Conservation (phyloP, 805 yeast species). For the Nakazawaea ishiwadae region DNA sequence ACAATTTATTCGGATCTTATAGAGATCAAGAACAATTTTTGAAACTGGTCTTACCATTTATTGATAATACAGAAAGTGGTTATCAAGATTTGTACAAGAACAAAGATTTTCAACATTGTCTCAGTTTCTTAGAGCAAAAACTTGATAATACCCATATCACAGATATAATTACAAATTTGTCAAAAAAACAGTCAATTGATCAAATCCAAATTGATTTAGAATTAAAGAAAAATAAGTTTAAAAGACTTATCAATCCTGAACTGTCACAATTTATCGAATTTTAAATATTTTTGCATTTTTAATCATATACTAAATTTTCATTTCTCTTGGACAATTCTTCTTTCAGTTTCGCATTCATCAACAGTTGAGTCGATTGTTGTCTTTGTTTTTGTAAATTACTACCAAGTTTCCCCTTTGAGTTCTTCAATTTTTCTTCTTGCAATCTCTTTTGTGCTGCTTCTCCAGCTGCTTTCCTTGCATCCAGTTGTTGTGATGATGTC, state of each 20-base stretch:
- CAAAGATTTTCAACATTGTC: no score
- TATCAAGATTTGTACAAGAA: no score
- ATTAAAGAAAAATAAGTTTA: no score
- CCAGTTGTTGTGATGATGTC: neutral
- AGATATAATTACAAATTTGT: no score
- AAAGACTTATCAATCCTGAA: no score
- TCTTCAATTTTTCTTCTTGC: conserved; percentile 1
- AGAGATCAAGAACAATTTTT: conserved; percentile 1
- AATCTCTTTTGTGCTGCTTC: conserved; percentile 10
- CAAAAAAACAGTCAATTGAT: no score
- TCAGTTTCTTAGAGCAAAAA: no score
- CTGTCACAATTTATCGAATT: neutral
- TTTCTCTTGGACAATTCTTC: neutral
- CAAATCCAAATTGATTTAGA: no score
- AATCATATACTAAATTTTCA: conserved; percentile 1
- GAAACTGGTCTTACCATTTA: neutral
- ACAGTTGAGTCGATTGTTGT: conserved; percentile 4
- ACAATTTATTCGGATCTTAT: neutral
- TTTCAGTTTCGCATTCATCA: conserved; percentile 1
- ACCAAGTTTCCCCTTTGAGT: conserved; percentile 13
- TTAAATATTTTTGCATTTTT: neutral
- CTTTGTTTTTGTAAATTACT: conserved; percentile 6
- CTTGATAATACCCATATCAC: no score
- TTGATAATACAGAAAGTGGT: neutral
- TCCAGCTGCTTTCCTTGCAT: conserved; percentile 9